These are phyloP conservation scores for Aspergillus candidus DNA, from an alignment of 2,329 filamentous ascomycete genomes.

Conservation along the genomic window DNA sequence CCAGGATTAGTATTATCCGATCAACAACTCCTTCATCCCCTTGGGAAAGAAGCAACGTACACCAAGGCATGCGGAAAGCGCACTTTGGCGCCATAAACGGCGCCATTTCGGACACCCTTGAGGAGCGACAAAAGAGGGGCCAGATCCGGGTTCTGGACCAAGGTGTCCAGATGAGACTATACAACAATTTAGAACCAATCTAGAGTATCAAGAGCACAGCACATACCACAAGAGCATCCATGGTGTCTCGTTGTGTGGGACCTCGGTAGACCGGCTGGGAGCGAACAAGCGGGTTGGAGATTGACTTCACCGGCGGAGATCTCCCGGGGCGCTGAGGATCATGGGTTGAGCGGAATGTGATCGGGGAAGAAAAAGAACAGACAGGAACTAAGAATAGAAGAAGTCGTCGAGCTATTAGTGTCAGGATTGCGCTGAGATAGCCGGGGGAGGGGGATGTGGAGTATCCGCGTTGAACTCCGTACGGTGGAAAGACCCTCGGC, in stretches of 20 bases:
- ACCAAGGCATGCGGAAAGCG: conserved; percentile 97
- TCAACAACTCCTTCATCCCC: too few relatives aligned
- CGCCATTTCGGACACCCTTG: conserved; percentile 93
- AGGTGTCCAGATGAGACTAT: conserved; percentile 64
- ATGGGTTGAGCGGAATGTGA: conserved; percentile 10
- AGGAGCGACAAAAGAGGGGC: conserved; percentile 77
- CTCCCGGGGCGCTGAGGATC: conserved; percentile 2
- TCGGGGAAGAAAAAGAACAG: conserved; percentile 8
- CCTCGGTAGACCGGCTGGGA: conserved; percentile 21
- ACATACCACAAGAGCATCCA: conserved; percentile 33
- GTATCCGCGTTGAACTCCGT: conserved; percentile 20
- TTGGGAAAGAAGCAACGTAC: conserved; percentile 35
- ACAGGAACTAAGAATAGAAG: conserved; percentile 6
- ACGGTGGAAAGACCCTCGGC: conserved; percentile 31
- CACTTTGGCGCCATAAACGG: conserved; percentile 94
- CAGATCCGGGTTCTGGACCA: conserved; percentile 76
- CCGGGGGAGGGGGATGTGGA: conserved; percentile 24
- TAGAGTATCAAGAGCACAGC: conserved; percentile 1
- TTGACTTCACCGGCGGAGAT: conserved; percentile 4
- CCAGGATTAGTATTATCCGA: too few relatives aligned
- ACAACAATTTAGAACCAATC: conserved; percentile 1
- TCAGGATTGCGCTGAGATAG: conserved; percentile 1
- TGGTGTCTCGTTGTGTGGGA: conserved; percentile 18
- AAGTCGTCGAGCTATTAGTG: conserved; percentile 1
- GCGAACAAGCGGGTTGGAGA: conserved; percentile 2